Evolutionary conservation across 805 yeast genomes (phyloP), one percentile per base, ranked within the genome.

Genomic region (Candida peoriensis): DNA sequence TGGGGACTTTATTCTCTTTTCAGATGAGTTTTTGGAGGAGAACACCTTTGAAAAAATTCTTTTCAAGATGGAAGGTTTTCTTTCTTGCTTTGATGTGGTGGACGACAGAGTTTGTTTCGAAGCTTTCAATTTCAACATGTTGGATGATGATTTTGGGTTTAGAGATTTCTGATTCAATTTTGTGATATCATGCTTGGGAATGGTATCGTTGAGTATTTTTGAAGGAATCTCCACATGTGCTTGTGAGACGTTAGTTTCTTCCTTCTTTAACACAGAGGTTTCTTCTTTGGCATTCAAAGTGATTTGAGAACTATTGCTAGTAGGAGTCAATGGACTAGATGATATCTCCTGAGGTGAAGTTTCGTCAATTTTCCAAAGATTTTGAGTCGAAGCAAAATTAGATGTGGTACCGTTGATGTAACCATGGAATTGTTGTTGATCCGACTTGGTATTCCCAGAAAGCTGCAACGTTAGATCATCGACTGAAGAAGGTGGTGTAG

Each of bases 401-500:
- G n/a, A n/a, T n/a, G n/a, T n/a, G 25, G 29, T 3, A 28, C 19
- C 7, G 30, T 15, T 6, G 30, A 16, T 7, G 30, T 16, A n/a
- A 16, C 14, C 8, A 20, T 7, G n/a, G 17, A 7, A 15, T n/a
- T 17, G 8, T 33, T 28, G 23, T 9, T n/a, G 10, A 18, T 15
- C 15, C 16, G 18, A 11, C 20, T 25, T 15, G 28, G 19, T 25
- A 43, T 25, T 1, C 24, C 14, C 10, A 26, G 36, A 18, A 23
- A 4, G 8, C n/a, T n/a, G n/a, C n/a, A n/a, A n/a, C n/a, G 47
- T 42, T 4, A 53, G 33, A 27, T 53, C 58, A 30, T 53, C 58
- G 17, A 52, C 44, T 8, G 57, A 52, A 1, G 57, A 52, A 14
- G 58, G 47, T 6, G 58, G 58, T 6, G 58, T 50, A 17, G 47